phyloP scores from a whole-genome alignment of 2,329 filamentous ascomycete genomes.

The Phoma sp. region DNA sequence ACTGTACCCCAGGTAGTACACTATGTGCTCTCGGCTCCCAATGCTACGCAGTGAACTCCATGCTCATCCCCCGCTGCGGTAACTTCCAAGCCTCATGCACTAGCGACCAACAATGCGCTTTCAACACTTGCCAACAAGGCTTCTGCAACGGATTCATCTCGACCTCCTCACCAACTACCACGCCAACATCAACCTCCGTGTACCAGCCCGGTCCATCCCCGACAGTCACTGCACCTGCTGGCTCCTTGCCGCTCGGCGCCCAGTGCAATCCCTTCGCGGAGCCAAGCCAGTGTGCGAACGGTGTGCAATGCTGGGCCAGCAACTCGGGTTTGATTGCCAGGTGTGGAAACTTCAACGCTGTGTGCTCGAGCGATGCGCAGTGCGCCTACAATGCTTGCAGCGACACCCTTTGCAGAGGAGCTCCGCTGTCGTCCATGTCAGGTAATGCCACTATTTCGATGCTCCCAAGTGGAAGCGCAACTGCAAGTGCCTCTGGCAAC shows the following conservation, averaged over 20 bases:
- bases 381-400: constrained; percentile 29
- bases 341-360: constrained; percentile 32
- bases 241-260: constrained; percentile 25
- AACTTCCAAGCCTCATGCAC: constrained; percentile 31
- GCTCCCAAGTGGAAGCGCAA: no score
- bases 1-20: constrained; percentile 20
- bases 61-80: constrained; percentile 21
- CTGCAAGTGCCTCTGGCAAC: neutral
- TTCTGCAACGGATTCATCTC: constrained; percentile 26
- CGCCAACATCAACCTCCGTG: constrained; percentile 5
- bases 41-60: constrained; percentile 29
- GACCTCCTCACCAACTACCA: constrained; percentile 12
- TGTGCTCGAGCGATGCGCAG: constrained; percentile 19
- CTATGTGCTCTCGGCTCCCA: constrained; percentile 23
- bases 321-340: constrained; percentile 19
- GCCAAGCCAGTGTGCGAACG: constrained; percentile 19
- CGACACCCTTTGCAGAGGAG: constrained; percentile 25
- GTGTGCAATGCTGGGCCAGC: constrained; percentile 25
- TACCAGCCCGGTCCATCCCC: constrained; percentile 16
- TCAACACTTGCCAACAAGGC: constrained; percentile 29
- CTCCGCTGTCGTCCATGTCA: constrained; percentile 8
- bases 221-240: constrained; percentile 21
- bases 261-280: constrained; percentile 22
- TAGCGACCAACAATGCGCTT: constrained; percentile 27
- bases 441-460: constrained; percentile 15